Evolutionary conservation across 371 early-diverging fungal species (phyloP).

Genomic region (Massospora cicadina): DNA sequence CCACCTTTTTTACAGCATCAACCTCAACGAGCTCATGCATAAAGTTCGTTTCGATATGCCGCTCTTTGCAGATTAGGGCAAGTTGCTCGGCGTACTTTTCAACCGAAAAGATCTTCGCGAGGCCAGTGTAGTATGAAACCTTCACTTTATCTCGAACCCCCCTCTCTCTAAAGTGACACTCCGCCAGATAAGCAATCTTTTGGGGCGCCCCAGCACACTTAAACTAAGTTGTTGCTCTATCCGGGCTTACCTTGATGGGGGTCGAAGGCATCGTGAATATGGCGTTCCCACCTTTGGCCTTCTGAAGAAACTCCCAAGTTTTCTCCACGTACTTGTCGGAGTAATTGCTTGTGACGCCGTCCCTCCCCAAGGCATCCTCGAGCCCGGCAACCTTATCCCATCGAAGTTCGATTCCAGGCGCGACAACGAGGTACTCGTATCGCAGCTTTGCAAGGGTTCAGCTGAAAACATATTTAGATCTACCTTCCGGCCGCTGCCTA

Average conservation of each 20-base stretch:
- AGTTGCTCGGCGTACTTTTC: conserved; percentile 68
- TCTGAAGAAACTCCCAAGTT: conserved; percentile 50
- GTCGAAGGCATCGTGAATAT: conserved; percentile 79
- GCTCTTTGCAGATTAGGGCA: conserved; percentile 40
- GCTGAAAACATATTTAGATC: not conserved
- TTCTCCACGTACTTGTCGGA: conserved; percentile 50
- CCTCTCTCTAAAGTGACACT: conserved; percentile 52
- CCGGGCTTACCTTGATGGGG: conserved; percentile 42
- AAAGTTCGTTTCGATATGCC: conserved; percentile 47
- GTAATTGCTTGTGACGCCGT: conserved; percentile 73
- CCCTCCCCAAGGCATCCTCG: conserved; percentile 50
- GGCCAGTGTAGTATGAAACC: conserved; percentile 52
- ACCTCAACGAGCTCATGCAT: conserved; percentile 54
- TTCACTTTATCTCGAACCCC: conserved; percentile 48
- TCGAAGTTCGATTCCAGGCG: conserved; percentile 64
- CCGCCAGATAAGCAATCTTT: conserved; percentile 78
- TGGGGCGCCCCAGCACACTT: conserved; percentile 83
- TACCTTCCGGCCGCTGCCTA: conserved; percentile 43
- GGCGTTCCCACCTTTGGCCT: conserved; percentile 65
- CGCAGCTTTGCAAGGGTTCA: conserved; percentile 17
- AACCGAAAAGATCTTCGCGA: conserved; percentile 72
- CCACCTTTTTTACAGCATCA: conserved; percentile 35
- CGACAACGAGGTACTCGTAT: conserved; percentile 78
- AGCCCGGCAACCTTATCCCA: conserved; percentile 67
- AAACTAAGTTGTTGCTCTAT: conserved; percentile 12